Base-by-base conservation (phyloP, 2,329 filamentous ascomycete genomes). In the Ceratocystiopsis sp. region DNA sequence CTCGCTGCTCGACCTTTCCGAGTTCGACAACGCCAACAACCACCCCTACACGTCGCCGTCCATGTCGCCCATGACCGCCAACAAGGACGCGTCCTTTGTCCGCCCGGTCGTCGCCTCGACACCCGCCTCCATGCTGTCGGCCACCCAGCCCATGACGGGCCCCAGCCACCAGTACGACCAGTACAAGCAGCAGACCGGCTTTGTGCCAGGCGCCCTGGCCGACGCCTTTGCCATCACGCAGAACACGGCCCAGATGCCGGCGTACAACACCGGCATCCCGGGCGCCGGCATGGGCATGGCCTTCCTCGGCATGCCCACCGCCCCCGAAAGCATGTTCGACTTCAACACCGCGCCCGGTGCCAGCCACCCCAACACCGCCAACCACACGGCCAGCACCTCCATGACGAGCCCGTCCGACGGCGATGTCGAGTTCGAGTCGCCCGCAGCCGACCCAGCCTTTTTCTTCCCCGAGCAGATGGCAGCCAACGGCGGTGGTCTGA, bases 131-230 rank as follows among this genome's bases (percentile, higher is more conserved):
- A 59, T 78, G 45, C 60, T 73, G 16, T 60, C 71, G 9, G 63
- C 67, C 43, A 60, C 54, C 21, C 72, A 79, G 48, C 70, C 70
- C 17, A 74, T 87, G 55, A 78, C 76, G 40, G 84, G 78, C 34
- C 89, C 91, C 10, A 94, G 85, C 61, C 87, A 95, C 65, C 84
- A 93, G 62, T 96, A 96, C 68, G 84, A 86, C 55, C 78, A 84
- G 57, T 93, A 95, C 67, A 84, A 85, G 65, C 91, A 98, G 59
- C 87, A 95, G 66, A 95, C 91, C 4, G 86, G 87, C 49, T 78
- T 95, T 29, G 84, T 91, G 0, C 80, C 84, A 1, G 86, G 86
- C 48, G 87, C 85, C 42, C 67, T 91, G 49, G 78, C 80, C 37
- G 83, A 75, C 60, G 82, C 87, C 13, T 73, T 91, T 56, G 81